Percentiles rank a stretch among this genome's conserved stretches.
Conservation (phyloP, 225 moss, liverwort and hornwort genomes). For the Pseudisothecium myosuroides region DNA sequence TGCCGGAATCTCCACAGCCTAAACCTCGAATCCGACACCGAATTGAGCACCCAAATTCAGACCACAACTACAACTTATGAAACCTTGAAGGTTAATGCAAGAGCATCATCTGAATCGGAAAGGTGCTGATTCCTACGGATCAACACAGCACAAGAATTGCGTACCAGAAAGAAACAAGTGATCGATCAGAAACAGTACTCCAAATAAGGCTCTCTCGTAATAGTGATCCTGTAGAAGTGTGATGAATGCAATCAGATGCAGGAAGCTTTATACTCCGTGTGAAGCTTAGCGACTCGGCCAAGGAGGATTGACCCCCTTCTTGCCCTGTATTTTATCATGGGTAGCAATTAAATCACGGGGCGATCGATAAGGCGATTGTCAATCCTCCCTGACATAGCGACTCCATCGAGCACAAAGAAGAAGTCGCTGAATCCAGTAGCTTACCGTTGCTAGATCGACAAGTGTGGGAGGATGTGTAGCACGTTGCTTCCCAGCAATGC, state of each 20-base stretch:
- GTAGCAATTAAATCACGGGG: too few species aligned
- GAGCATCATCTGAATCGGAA: not conserved
- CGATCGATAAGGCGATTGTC: too few species aligned
- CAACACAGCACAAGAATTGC: not conserved
- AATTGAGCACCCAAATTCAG: not conserved
- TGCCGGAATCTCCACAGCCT: not conserved
- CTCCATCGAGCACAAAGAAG: too few species aligned
- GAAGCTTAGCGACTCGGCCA: too few species aligned
- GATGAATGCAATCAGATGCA: not conserved
- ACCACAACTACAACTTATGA: not conserved
- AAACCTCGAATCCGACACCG: not conserved
- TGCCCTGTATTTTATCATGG: too few species aligned
- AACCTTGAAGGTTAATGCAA: not conserved
- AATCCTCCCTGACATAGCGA: too few species aligned
- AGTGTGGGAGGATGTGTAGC: too few species aligned
- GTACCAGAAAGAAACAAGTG: not conserved
- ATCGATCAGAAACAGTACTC: not conserved
- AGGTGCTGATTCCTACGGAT: not conserved
- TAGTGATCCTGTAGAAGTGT: not conserved
- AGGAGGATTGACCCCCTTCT: too few species aligned
- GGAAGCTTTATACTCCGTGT: too few species aligned
- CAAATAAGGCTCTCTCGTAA: not conserved
- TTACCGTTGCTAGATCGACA: too few species aligned
- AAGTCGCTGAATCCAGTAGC: too few species aligned
- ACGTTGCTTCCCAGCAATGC: too few species aligned